A percentile compares a stretch with the other conserved stretches of the same genome.
Evolutionary conservation across 2,329 filamentous ascomycete species (phyloP).

Genomic region (Ilyonectria sp.): DNA sequence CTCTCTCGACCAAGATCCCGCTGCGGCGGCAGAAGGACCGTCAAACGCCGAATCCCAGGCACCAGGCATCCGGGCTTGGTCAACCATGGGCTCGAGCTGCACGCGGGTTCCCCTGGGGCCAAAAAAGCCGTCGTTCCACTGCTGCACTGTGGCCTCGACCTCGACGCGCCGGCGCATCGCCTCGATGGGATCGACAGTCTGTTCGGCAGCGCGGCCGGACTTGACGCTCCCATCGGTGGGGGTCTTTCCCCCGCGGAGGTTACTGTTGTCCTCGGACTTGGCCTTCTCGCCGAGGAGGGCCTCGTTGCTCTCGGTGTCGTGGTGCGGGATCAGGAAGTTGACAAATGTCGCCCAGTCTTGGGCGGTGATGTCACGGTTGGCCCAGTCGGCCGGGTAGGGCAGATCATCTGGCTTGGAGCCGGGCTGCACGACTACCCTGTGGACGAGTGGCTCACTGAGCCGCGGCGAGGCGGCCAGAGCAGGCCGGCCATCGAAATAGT

Average conservation of each 20-base stretch:
- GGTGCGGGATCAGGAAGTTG: conserved; percentile 69
- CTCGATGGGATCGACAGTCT: conserved; percentile 37
- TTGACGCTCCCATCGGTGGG: conserved; percentile 25
- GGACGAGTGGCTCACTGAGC: conserved; percentile 45
- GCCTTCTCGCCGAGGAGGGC: conserved; percentile 66
- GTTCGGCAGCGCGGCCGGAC: conserved; percentile 21
- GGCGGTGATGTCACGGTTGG: conserved; percentile 60
- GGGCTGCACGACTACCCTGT: conserved; percentile 54
- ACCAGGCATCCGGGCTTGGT: conserved; percentile 46
- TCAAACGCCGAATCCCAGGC: conserved; percentile 46
- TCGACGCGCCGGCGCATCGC: conserved; percentile 47
- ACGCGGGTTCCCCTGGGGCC: conserved; percentile 64
- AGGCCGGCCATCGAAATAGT: conserved; percentile 65
- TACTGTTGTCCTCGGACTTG: conserved; percentile 55
- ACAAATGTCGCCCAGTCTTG: conserved; percentile 74
- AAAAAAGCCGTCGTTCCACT: conserved; percentile 74
- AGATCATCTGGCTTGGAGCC: conserved; percentile 60
- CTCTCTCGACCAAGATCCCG: conserved; percentile 32
- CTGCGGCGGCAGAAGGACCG: conserved; percentile 20
- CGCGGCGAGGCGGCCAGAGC: conserved; percentile 45
- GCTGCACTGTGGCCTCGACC: conserved; percentile 59
- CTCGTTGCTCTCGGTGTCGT: conserved; percentile 61
- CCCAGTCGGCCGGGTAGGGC: conserved; percentile 58
- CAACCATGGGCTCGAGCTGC: conserved; percentile 44
- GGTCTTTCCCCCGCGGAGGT: conserved; percentile 49